Evolutionary conservation across 208 protist genomes (phyloP), one percentile per base, ranked within the genome.

Genomic region (Balamuthia mandrillaris): DNA sequence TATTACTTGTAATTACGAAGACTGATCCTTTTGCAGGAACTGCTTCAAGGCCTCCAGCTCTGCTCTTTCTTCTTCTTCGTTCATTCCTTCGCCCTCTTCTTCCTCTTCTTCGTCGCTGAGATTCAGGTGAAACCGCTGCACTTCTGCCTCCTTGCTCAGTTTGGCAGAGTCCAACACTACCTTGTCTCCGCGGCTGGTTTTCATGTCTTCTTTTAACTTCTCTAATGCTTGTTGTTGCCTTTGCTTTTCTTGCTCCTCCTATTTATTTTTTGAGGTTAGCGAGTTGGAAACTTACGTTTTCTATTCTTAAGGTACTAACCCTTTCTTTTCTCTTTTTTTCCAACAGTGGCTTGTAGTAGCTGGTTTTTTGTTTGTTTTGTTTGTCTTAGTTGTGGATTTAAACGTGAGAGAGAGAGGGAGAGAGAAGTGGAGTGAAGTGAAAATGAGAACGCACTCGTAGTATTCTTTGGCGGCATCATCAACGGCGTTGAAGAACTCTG

Each of bases 401-500:
- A 27, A 27, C 49, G 39, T 29, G 35, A 24, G 1, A 16, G 7
- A 3, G 54, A 5, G 2, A 10, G 18, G 1, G 29, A 45, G 35
- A 44, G 4, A 51, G 72, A 1, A 52, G 5, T 79, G 54, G 9
- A 37, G 56, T 84, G 7, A 85, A 14, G 37, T 18, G 24, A 68
- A 9, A 77, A 16, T 16, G 29, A 9, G n/a, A n/a, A n/a, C 70
- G n/a, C 84, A 91, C 44, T 63, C 74, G 16, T 91, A 44, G 41
- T 96, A 96, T 81, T 97, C 95, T 9, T 86, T 79, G 68, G 90
- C 91, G 10, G 94, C 94, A 1, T 72, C 75, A 33, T 91, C 91
- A 7, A 99, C 77, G 0, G 90, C 88, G 24, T 85, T 89, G 9
- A 96, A 95, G 12, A 98, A 92, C 27, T 96, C 90, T 39, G 95